Percentiles rank a stretch among this genome's conserved stretches.
Evolutionary conservation across 176 grass and related monocot genomes (phyloP).

Genomic region (Oryza meridionalis): DNA sequence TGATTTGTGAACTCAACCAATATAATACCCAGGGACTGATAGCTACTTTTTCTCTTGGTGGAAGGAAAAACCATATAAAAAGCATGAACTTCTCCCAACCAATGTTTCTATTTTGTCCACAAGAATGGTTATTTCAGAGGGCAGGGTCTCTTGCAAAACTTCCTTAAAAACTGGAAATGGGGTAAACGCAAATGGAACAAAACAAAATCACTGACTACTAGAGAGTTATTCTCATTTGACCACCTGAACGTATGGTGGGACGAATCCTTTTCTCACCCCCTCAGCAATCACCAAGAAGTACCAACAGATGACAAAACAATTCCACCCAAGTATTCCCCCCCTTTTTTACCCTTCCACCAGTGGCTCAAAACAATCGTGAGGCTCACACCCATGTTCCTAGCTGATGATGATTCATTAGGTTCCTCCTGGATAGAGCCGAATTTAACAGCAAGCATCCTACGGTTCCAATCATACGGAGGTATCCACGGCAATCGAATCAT

Average conservation of each 20-base stretch:
- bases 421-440: conserved; percentile 45
- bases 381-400: conserved; percentile 29
- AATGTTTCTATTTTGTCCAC: conserved; percentile 8
- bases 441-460: conserved; percentile 13
- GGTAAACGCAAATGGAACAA: conserved; percentile 3
- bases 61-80: conserved; percentile 28
- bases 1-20: neutral
- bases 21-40: neutral
- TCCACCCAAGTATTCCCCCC: conserved; percentile 44
- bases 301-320: conserved; percentile 34
- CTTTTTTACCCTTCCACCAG: conserved; percentile 9
- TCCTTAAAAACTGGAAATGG: neutral
- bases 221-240: conserved; percentile 50
- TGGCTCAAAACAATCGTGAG: conserved; percentile 28
- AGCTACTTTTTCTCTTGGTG: conserved; percentile 16
- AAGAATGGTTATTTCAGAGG: conserved; percentile 28
- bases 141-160: neutral
- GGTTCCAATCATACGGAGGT: neutral
- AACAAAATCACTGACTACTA: conserved; percentile 5
- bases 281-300: conserved; percentile 36
- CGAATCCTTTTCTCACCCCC: conserved; percentile 25
- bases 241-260: conserved; percentile 34
- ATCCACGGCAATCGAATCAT: conserved; percentile 17
- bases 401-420: conserved; percentile 39
- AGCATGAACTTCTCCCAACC: conserved; percentile 45